phyloP scores from a whole-genome alignment of 805 yeast genomes.

The Hanseniaspora jakobsenii region DNA sequence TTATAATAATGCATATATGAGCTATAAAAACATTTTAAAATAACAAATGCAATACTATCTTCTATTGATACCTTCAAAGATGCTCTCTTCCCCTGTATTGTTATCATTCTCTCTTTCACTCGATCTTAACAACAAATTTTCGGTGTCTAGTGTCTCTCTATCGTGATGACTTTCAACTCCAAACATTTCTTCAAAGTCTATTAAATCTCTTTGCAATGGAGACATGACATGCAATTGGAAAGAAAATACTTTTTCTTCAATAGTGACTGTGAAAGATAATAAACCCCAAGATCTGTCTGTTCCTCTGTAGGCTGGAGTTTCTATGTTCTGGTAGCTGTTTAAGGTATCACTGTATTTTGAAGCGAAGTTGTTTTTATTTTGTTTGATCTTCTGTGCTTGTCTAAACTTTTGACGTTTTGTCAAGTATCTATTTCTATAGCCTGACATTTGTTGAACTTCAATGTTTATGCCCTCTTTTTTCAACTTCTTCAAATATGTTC shows the following conservation, averaged over 20 bases:
- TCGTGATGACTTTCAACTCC: slow-evolving; percentile 2
- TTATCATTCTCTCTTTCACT: neutral
- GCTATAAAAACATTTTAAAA: too few relatives aligned
- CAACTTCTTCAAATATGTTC: neutral
- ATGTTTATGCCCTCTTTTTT: neutral
- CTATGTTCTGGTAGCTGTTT: too few relatives aligned
- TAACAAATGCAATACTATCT: too few relatives aligned
- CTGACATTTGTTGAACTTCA: neutral
- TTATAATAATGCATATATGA: too few relatives aligned
- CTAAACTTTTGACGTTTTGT: slow-evolving; percentile 5
- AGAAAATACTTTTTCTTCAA: neutral
- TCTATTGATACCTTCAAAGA: slow-evolving; percentile 2
- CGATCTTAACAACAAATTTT: neutral
- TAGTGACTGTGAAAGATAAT: neutral
- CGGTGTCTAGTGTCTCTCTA: neutral
- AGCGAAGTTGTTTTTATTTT: neutral
- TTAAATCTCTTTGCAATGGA: slow-evolving; percentile 7
- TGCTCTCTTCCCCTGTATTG: slow-evolving; percentile 4
- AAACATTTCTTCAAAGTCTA: slow-evolving; percentile 12
- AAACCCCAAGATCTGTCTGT: slow-evolving; percentile 12
- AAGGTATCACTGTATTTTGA: slow-evolving; percentile 5
- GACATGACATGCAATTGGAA: slow-evolving; percentile 13
- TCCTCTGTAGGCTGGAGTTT: slow-evolving; percentile 6
- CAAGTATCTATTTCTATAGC: slow-evolving; percentile 9
- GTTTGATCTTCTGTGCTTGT: neutral